A percentile compares a stretch with the other conserved stretches of the same genome.
Evolutionary conservation across 768 basidiomycete species (phyloP).

Genomic region (Rhizopogon vesiculosus): DNA sequence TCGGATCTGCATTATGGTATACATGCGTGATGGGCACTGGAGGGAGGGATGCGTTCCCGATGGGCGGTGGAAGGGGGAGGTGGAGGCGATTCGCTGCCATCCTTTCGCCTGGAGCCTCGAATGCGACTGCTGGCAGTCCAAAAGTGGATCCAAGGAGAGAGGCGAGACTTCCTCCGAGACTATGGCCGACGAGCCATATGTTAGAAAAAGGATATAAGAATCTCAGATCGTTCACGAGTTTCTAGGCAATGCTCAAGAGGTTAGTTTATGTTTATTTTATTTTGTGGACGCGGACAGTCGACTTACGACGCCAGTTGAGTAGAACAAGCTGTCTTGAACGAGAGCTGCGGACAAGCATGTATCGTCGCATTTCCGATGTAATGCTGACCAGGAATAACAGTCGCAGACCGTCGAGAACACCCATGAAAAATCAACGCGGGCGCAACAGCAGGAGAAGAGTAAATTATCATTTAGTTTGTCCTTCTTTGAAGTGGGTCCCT

Average conservation of each 20-base stretch:
- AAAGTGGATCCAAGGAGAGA: slow-evolving; percentile 61
- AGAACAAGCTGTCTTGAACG: slow-evolving; percentile 88
- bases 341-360: slow-evolving; percentile 81
- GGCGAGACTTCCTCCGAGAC: slow-evolving; percentile 62
- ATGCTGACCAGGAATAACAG: slow-evolving; percentile 55
- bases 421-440: slow-evolving; percentile 86
- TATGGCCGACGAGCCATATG: slow-evolving; percentile 60
- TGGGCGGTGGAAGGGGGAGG: slow-evolving; percentile 47
- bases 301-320: slow-evolving; percentile 80
- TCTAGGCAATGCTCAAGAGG: slow-evolving; percentile 22
- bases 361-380: slow-evolving; percentile 69
- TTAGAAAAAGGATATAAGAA: slow-evolving; percentile 52
- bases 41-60: slow-evolving; percentile 6
- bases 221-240: slow-evolving; percentile 54
- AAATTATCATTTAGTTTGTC: slow-evolving; percentile 94
- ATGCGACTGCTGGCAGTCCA: slow-evolving; percentile 59
- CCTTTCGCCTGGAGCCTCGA: slow-evolving; percentile 62
- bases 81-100: slow-evolving; percentile 58
- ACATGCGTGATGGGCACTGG: slow-evolving; percentile 38
- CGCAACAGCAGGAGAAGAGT: slow-evolving; percentile 92
- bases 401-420: slow-evolving; percentile 80
- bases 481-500: slow-evolving; percentile 81
- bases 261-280: not conserved
- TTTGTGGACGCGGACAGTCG: not conserved
- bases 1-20: slow-evolving; percentile 70